Percentiles rank a stretch among this genome's conserved stretches.
Evolutionary conservation across 1,284 basidiomycete species (phyloP).

Genomic region (Coniferiporia weirii): DNA sequence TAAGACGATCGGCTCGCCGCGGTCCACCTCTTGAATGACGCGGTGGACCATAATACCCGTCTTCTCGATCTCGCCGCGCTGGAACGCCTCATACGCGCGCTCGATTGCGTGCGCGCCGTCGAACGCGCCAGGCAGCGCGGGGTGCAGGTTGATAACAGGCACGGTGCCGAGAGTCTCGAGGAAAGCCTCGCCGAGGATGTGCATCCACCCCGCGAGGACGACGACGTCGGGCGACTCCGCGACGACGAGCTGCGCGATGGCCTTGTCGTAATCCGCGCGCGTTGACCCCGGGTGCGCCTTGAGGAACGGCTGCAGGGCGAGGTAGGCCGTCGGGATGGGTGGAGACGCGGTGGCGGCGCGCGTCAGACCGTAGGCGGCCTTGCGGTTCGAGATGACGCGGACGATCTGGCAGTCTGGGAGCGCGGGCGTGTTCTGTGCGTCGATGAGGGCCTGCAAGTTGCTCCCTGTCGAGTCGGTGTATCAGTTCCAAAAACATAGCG

Average conservation of each 20-base stretch:
- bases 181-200: conserved; percentile 63
- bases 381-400: conserved; percentile 89
- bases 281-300: conserved; percentile 71
- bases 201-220: conserved; percentile 98
- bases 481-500: neutral
- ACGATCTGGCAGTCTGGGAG: conserved; percentile 70
- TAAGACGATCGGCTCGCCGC: conserved; percentile 84
- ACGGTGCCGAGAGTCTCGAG: conserved; percentile 44
- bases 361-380: conserved; percentile 84
- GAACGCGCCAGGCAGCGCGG: conserved; percentile 91
- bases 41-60: conserved; percentile 94
- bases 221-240: conserved; percentile 72
- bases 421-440: conserved; percentile 65
- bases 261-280: conserved; percentile 81
- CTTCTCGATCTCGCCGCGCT: conserved; percentile 69
- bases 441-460: conserved; percentile 94
- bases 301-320: conserved; percentile 83
- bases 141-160: conserved; percentile 95
- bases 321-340: conserved; percentile 79
- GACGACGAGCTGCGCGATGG: conserved; percentile 73
- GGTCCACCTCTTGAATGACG: conserved; percentile 91
- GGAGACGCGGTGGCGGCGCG: conserved; percentile 69
- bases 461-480: conserved; percentile 51
- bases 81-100: conserved; percentile 85
- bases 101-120: conserved; percentile 91